Evolutionary conservation across 2,329 filamentous ascomycete genomes (phyloP).

Genomic region (Colletotrichum sp.): DNA sequence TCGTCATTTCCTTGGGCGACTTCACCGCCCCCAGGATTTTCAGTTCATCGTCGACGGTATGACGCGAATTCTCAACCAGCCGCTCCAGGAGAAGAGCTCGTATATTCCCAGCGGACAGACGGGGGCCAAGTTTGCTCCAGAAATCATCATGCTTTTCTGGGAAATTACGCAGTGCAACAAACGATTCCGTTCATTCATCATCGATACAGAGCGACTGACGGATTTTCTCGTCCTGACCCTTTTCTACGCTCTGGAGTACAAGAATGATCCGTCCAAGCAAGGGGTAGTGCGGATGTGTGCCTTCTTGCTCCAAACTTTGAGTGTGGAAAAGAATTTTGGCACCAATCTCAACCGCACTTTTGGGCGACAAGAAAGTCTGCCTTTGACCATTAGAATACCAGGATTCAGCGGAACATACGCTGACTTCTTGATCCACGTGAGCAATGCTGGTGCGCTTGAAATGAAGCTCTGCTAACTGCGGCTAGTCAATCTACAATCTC

Average conservation of each 20-base stretch:
- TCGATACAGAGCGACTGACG: slow-evolving; percentile 91
- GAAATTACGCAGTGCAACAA: slow-evolving; percentile 98
- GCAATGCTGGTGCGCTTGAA: slow-evolving; percentile 30
- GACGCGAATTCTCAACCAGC: slow-evolving; percentile 90
- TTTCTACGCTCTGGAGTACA: slow-evolving; percentile 92
- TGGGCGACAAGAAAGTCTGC: slow-evolving; percentile 86
- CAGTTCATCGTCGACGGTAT: slow-evolving; percentile 97
- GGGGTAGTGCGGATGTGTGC: slow-evolving; percentile 95
- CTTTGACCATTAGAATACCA: slow-evolving; percentile 77
- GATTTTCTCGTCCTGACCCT: slow-evolving; percentile 91
- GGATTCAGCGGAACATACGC: slow-evolving; percentile 91
- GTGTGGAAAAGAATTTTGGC: slow-evolving; percentile 90
- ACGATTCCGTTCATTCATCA: slow-evolving; percentile 93
- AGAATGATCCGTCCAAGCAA: slow-evolving; percentile 84
- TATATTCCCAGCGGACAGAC: slow-evolving; percentile 87
- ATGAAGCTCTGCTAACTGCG: slow-evolving; percentile 7
- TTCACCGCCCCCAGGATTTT: slow-evolving; percentile 95
- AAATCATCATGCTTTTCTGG: slow-evolving; percentile 98
- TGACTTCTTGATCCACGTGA: slow-evolving; percentile 89
- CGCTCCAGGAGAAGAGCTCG: slow-evolving; percentile 84
- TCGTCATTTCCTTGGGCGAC: slow-evolving; percentile 85
- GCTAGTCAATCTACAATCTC: slow-evolving; percentile 86
- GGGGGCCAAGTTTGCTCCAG: slow-evolving; percentile 84
- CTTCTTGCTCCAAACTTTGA: slow-evolving; percentile 94
- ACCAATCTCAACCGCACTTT: slow-evolving; percentile 89